These are phyloP conservation scores for Silene noctiflora DNA, from an alignment of 179 eudicot genomes.

Conservation along the genomic window DNA sequence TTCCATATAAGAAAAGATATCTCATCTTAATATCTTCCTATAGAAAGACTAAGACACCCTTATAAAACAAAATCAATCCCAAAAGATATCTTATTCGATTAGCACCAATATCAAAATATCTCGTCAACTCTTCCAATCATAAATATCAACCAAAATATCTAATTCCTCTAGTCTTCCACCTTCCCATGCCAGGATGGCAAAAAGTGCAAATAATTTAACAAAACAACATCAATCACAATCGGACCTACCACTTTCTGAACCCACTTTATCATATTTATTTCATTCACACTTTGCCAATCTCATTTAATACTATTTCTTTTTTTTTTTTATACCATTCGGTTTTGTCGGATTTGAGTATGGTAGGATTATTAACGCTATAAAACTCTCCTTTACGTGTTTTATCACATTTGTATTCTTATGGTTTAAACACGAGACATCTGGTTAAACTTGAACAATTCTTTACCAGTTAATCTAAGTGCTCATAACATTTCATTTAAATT, in stretches of 20 bases:
- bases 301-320: no score
- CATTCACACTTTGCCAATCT: not conserved
- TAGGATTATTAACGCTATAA: no score
- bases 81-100: not conserved
- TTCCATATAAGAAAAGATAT: no score
- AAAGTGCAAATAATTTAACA: constrained; percentile 24
- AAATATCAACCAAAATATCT: not conserved
- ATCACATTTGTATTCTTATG: no score
- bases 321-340: no score
- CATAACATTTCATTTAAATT: no score
- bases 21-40: no score
- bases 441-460: no score
- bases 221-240: not conserved
- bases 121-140: not conserved
- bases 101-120: not conserved
- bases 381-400: no score
- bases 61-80: not conserved
- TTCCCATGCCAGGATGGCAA: constrained; percentile 24
- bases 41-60: not conserved
- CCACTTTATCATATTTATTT: constrained; percentile 9
- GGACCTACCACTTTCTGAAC: constrained; percentile 5
- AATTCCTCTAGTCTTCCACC: not conserved
- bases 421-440: no score
- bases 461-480: no score
- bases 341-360: no score